Percentiles rank a stretch among this genome's conserved stretches.
Conservation (phyloP, 75 land plant genomes). For the Pinus tabuliformis region DNA sequence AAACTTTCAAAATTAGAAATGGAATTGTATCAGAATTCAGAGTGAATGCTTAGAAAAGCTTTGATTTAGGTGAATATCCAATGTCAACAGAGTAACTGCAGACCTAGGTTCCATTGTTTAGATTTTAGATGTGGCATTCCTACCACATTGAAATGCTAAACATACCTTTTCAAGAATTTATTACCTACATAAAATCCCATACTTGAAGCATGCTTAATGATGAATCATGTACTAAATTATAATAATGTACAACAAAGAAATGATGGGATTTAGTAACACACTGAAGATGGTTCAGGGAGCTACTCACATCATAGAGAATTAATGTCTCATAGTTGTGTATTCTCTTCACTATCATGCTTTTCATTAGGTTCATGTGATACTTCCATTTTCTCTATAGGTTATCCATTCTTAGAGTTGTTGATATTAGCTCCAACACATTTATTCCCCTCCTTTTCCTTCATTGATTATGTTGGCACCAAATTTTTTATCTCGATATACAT, state of each 20-base stretch:
- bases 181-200: constrained; percentile 5
- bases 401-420: neutral
- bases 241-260: constrained; percentile 3
- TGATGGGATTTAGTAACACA: constrained; percentile 9
- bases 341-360: constrained; percentile 6
- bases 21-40: constrained; percentile 1
- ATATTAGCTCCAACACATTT: neutral
- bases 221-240: constrained; percentile 3
- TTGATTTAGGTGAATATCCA: neutral
- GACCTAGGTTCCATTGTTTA: constrained; percentile 8
- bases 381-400: neutral
- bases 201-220: constrained; percentile 4
- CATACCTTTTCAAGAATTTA: constrained; percentile 1
- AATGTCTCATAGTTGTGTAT: neutral
- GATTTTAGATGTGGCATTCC: constrained; percentile 4
- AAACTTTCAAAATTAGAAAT: constrained; percentile 9
- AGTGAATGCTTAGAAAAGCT: constrained; percentile 1
- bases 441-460: neutral
- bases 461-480: neutral
- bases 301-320: constrained; percentile 11
- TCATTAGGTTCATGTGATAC: neutral
- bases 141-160: constrained; percentile 7
- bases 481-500: constrained; percentile 6
- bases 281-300: constrained; percentile 11
- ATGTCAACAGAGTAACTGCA: neutral